Conservation (phyloP, 495 filamentous ascomycete species). For the Melanomma pulvis-pyrius region DNA sequence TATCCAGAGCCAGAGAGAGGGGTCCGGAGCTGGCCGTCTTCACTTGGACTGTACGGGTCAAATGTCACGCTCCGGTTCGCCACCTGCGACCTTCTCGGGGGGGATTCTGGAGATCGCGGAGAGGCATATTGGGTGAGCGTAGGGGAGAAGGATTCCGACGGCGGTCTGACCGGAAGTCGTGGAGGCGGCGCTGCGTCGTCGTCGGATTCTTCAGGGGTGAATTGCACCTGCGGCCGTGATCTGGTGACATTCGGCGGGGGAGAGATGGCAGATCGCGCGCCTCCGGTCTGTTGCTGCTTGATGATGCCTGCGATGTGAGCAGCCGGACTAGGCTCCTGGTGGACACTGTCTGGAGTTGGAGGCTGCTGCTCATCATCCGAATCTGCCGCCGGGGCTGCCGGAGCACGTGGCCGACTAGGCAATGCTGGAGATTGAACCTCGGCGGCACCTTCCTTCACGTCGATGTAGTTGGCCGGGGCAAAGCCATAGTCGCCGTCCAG, state of each 20-base stretch:
- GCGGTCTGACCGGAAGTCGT: conserved; percentile 69
- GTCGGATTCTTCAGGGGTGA: conserved; percentile 63
- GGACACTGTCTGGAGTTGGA: conserved; percentile 41
- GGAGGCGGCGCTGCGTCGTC: conserved; percentile 61
- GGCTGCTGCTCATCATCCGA: conserved; percentile 37
- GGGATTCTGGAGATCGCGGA: conserved; percentile 45
- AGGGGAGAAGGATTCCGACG: conserved; percentile 60
- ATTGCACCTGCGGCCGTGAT: conserved; percentile 52
- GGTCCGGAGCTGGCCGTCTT: conserved; percentile 30
- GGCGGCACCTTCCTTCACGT: conserved; percentile 53
- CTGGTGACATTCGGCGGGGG: conserved; percentile 49
- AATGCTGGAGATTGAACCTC: conserved; percentile 40
- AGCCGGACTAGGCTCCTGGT: conserved; percentile 63
- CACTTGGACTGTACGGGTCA: conserved; percentile 37
- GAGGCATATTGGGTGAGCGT: conserved; percentile 57
- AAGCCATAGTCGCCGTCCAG: conserved; percentile 87
- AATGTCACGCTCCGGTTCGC: conserved; percentile 49
- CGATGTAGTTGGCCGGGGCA: conserved; percentile 96
- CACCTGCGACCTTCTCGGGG: conserved; percentile 57
- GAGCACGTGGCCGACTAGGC: conserved; percentile 39
- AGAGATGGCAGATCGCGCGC: conserved; percentile 47
- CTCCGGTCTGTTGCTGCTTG: conserved; percentile 47
- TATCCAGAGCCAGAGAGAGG: conserved; percentile 73
- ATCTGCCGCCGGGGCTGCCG: conserved; percentile 32
- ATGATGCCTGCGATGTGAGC: conserved; percentile 73